These are phyloP conservation scores for Candida yuanshanica DNA, from an alignment of 805 yeast species.

Conservation along the genomic window DNA sequence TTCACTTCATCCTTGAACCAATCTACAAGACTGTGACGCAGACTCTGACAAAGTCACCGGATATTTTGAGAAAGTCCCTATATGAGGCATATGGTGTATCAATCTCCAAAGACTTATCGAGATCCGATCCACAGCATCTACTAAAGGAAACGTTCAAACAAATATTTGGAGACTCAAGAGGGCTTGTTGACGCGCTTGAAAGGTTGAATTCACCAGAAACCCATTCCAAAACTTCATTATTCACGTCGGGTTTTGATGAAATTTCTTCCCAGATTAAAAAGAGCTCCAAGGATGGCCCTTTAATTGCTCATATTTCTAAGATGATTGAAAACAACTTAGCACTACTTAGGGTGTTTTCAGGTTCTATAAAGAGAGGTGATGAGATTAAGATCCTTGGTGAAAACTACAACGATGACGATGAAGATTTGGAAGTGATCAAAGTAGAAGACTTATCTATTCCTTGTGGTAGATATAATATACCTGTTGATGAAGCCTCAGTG, in stretches of 20 bases:
- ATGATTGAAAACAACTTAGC: slow-evolving; percentile 52
- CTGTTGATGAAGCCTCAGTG: slow-evolving; percentile 45
- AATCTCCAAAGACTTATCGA: slow-evolving; percentile 34
- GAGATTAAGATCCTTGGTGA: slow-evolving; percentile 54
- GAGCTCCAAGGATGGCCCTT: slow-evolving; percentile 36
- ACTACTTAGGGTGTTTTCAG: slow-evolving; percentile 57
- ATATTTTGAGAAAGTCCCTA: slow-evolving; percentile 39
- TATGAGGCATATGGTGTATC: slow-evolving; percentile 41
- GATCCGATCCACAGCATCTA: slow-evolving; percentile 54
- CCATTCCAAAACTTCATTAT: slow-evolving; percentile 21
- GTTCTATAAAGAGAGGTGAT: slow-evolving; percentile 45
- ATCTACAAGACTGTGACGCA: slow-evolving; percentile 68
- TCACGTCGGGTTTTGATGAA: slow-evolving; percentile 26
- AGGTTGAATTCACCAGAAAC: slow-evolving; percentile 34
- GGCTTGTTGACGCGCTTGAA: slow-evolving; percentile 49
- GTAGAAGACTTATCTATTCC: slow-evolving; percentile 38
- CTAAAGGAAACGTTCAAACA: slow-evolving; percentile 46
- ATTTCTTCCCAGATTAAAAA: slow-evolving; percentile 15
- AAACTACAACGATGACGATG: slow-evolving; percentile 42
- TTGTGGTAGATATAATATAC: slow-evolving; percentile 65
- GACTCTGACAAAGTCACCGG: slow-evolving; percentile 47
- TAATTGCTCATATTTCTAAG: slow-evolving; percentile 53
- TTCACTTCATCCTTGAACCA: slow-evolving; percentile 73
- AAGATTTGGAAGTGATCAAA: slow-evolving; percentile 38
- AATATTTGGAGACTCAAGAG: slow-evolving; percentile 47